Evolutionary conservation across 2,329 filamentous ascomycete species (phyloP), one percentile per base, ranked within the genome.

Genomic region (Fusarium aywerte): DNA sequence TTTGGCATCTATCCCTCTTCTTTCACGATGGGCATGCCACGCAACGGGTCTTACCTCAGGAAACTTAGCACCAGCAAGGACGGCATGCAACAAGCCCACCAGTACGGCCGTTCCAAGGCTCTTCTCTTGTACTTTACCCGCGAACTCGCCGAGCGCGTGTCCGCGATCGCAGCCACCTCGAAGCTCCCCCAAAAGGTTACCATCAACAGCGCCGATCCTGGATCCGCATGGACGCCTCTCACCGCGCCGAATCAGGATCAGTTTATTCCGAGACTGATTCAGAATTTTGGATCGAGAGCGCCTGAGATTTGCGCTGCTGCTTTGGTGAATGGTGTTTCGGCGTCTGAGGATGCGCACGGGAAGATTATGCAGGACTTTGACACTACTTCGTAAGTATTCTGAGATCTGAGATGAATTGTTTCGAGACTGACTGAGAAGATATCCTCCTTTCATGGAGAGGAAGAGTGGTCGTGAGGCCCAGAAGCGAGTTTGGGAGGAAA

Each of bases 321-420:
- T 18, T 64, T 79, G 18, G 75, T 79, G 32, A 79, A 79, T 57
- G 77, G 77, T 21, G 77, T 74, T 43, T 79, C 77, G 0, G 73
- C 70, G 2, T 52, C 70, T 1, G 73, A 55, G n/a, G 69, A 76
- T 3, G 73, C 50, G 0, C 74, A 79, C 49, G 77, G 77, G 13
- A 75, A 78, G 58, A 79, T 79, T 48, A 71, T 79, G 71, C 77
- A 79, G 38, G 77, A 79, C 50, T 79, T 78, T 58, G 76, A 74
- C 21, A 75, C 75, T 29, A 72, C 73, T 3, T 13, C 68, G 74
- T 79, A 72, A 76, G 76, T 76, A 5, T 21, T 9, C 11, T 12
- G 25, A 1, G 27, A n/a, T 9, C 1, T 1, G 3, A 27, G 13
- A 38, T 25, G 3, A 7, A n/a, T n/a, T 16, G 4, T 15, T 13